Evolutionary conservation across 1,139 yeast species (phyloP).

Genomic region (Yamadazyma sp.): DNA sequence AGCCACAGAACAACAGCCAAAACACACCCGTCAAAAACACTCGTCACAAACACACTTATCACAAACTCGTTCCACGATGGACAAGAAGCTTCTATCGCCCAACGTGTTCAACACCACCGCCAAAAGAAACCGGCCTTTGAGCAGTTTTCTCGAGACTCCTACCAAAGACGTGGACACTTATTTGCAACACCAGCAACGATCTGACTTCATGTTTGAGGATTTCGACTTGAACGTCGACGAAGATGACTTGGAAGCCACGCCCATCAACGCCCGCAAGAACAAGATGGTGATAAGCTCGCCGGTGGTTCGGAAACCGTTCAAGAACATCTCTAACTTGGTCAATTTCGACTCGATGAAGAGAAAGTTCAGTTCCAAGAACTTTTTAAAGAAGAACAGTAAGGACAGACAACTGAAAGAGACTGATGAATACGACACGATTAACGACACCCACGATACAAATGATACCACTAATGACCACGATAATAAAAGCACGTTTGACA

Average conservation of each 20-base stretch:
- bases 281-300: conserved; percentile 10
- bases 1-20: background rate
- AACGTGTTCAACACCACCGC: conserved; percentile 4
- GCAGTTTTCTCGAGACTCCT: conserved; percentile 38
- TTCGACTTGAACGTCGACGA: conserved; percentile 1
- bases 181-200: conserved; percentile 12
- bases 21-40: background rate
- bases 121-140: conserved; percentile 28
- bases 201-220: conserved; percentile 2
- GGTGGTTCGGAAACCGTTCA: conserved; percentile 24
- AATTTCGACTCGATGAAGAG: background rate
- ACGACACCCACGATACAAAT: conserved; percentile 1
- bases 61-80: conserved; percentile 2
- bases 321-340: conserved; percentile 25
- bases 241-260: conserved; percentile 10
- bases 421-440: background rate
- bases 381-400: background rate
- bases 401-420: background rate
- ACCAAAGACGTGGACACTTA: conserved; percentile 9
- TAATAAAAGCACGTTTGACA: conserved; percentile 14
- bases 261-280: conserved; percentile 11
- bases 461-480: conserved; percentile 6
- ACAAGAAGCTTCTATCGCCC: conserved; percentile 13
- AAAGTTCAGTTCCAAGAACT: conserved; percentile 13
- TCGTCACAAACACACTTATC: background rate